Percentiles rank a stretch among this genome's conserved stretches.
Evolutionary conservation across 495 filamentous ascomycete species (phyloP).

Genomic region (Aspergillus carlsbadensis): DNA sequence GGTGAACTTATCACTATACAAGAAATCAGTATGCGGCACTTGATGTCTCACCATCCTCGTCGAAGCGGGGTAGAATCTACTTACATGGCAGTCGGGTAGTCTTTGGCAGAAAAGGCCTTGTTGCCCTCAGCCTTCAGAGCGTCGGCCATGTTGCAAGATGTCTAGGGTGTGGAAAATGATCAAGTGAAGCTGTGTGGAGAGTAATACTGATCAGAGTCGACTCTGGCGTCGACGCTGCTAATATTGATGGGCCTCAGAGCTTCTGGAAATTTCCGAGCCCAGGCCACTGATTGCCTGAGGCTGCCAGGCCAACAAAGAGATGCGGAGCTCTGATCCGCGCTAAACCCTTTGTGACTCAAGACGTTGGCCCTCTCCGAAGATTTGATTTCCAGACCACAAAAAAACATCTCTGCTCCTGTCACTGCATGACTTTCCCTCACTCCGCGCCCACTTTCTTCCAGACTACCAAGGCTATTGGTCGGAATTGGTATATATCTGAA

Average conservation of each 20-base stretch:
- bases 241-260: slow-evolving; percentile 31
- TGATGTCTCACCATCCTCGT: neutral
- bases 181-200: neutral
- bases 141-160: slow-evolving; percentile 47
- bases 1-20: slow-evolving; percentile 80
- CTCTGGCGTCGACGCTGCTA: slow-evolving; percentile 8
- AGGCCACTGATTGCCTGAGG: slow-evolving; percentile 27
- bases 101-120: slow-evolving; percentile 94
- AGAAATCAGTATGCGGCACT: slow-evolving; percentile 15
- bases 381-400: slow-evolving; percentile 31
- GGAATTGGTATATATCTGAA: slow-evolving; percentile 19
- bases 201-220: slow-evolving; percentile 3
- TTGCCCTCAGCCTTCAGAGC: slow-evolving; percentile 93
- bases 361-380: slow-evolving; percentile 22
- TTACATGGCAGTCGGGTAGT: slow-evolving; percentile 94
- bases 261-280: slow-evolving; percentile 52
- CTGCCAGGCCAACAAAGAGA: slow-evolving; percentile 8
- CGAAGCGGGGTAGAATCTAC: slow-evolving; percentile 36
- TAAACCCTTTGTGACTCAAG: slow-evolving; percentile 26
- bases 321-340: slow-evolving; percentile 21
- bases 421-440: slow-evolving; percentile 4
- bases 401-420: slow-evolving; percentile 32
- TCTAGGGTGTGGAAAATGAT: neutral
- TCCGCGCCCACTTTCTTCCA: neutral
- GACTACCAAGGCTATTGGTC: neutral